Percentiles rank a stretch among this genome's conserved stretches.
phyloP scores from a whole-genome alignment of 2,329 filamentous ascomycete genomes.

The Cadophora luteo-olivacea region DNA sequence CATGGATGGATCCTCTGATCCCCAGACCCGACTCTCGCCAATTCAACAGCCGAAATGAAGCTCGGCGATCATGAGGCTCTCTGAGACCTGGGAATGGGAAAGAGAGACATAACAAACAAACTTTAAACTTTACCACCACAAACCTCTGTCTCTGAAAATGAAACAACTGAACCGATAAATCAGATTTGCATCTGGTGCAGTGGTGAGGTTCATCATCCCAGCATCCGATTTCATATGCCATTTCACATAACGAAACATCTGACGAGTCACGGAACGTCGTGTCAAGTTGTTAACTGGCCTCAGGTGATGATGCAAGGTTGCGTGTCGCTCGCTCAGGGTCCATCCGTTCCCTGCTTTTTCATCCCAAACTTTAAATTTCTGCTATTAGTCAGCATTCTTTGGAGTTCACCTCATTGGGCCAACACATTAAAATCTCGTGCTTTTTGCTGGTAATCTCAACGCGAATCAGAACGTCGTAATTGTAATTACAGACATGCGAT shows the following conservation, averaged over 20 bases:
- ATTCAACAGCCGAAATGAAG: neutral
- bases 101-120: no score
- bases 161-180: neutral
- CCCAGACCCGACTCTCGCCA: neutral
- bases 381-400: neutral
- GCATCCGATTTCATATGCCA: neutral
- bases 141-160: neutral
- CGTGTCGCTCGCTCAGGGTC: neutral
- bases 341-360: slow-evolving; percentile 4
- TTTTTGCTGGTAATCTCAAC: no score
- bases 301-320: slow-evolving; percentile 4
- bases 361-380: neutral
- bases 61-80: slow-evolving; percentile 15
- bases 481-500: neutral
- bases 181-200: neutral
- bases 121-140: neutral
- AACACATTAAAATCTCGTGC: neutral
- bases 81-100: neutral
- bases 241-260: neutral
- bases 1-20: neutral
- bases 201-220: neutral
- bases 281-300: neutral
- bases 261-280: slow-evolving; percentile 10
- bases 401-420: neutral
- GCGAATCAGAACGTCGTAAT: neutral